A percentile compares a stretch with the other conserved stretches of the same genome.
phyloP scores from a whole-genome alignment of 805 yeast species.

The Tetrapisispora arboricola region DNA sequence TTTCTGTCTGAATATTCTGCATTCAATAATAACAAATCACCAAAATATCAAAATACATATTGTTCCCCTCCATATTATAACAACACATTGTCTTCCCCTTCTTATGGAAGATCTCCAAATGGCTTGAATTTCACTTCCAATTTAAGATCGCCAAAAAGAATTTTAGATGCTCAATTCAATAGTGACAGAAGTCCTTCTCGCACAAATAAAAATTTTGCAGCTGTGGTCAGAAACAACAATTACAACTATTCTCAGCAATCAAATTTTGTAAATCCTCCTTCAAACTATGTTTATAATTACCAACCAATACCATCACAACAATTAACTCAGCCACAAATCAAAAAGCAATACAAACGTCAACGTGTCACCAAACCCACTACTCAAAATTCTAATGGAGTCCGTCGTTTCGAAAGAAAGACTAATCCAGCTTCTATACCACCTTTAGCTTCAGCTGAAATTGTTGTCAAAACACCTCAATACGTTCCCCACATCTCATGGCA shows the following conservation, averaged over 20 bases:
- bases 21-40: slow-evolving; percentile 5
- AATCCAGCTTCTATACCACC: slow-evolving; percentile 27
- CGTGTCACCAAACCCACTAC: neutral
- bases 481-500: slow-evolving; percentile 53
- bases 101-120: neutral
- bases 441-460: slow-evolving; percentile 23
- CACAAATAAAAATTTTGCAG: neutral
- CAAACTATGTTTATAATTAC: neutral
- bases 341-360: slow-evolving; percentile 1
- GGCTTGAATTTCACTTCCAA: neutral
- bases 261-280: neutral
- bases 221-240: neutral
- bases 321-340: neutral
- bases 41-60: neutral
- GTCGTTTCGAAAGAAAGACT: slow-evolving; percentile 12
- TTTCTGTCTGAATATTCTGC: slow-evolving; percentile 19
- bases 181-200: neutral
- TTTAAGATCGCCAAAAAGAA: neutral
- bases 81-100: neutral
- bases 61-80: neutral
- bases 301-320: neutral
- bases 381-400: slow-evolving; percentile 14
- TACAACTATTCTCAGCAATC: neutral
- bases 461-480: slow-evolving; percentile 22
- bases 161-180: neutral